Percentiles rank a stretch among this genome's conserved stretches.
These are phyloP conservation scores for Xylariaceae sp. DNA, from an alignment of 2,329 filamentous ascomycete species.

Conservation along the genomic window DNA sequence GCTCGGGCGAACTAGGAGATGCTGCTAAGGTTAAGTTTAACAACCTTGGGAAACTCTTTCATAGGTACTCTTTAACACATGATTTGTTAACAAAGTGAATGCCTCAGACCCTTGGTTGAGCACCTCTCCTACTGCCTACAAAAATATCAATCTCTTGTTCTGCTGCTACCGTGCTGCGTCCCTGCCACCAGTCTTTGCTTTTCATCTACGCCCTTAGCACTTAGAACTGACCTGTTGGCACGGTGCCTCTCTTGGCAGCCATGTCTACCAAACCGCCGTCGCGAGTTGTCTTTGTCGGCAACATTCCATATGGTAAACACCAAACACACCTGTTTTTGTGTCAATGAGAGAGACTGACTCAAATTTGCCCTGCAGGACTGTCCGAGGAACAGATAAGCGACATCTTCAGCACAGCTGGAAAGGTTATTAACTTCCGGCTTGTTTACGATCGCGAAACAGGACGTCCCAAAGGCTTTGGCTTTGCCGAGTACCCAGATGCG, in stretches of 20 bases:
- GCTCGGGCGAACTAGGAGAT: no score
- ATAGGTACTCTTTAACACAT: no score
- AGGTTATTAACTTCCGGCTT: conserved; percentile 84
- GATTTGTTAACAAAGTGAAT: no score
- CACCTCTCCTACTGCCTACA: no score
- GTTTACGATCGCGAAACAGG: conserved; percentile 96
- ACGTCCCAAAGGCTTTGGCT: conserved; percentile 92
- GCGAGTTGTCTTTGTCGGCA: conserved; percentile 77
- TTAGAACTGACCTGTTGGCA: no score
- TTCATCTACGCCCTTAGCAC: no score
- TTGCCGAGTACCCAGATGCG: conserved; percentile 89
- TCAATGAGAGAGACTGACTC: background rate
- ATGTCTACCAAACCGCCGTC: conserved; percentile 73
- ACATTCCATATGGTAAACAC: conserved; percentile 68
- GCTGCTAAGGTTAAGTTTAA: no score
- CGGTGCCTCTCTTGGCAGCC: conserved; percentile 18
- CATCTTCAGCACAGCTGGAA: conserved; percentile 84
- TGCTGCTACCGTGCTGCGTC: background rate
- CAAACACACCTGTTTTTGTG: background rate
- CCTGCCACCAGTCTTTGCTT: background rate
- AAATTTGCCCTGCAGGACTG: conserved; percentile 57
- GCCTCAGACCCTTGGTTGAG: no score
- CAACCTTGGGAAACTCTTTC: no score
- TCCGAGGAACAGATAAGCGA: conserved; percentile 95
- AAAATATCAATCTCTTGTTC: no score